These are phyloP conservation scores for Sphaerostilbella broomeana DNA, from an alignment of 2,329 filamentous ascomycete genomes.

Conservation along the genomic window DNA sequence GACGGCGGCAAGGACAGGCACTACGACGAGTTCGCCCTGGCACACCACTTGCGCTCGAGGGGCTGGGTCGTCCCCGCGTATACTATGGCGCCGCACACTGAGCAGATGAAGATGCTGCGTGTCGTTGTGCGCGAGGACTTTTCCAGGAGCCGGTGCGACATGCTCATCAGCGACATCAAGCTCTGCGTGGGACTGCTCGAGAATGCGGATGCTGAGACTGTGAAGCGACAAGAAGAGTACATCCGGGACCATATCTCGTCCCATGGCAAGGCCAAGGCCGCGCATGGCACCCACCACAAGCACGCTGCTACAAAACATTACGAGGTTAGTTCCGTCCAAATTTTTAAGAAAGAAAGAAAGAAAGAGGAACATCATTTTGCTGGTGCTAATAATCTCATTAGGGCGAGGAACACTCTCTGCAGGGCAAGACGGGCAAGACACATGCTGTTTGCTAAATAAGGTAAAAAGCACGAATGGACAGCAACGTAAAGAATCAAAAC, in stretches of 20 bases:
- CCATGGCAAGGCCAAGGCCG: slow-evolving; percentile 44
- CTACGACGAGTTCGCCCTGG: slow-evolving; percentile 71
- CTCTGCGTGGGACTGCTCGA: slow-evolving; percentile 65
- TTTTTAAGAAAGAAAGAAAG: no score
- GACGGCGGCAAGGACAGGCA: slow-evolving; percentile 42
- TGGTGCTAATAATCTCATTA: slow-evolving; percentile 23
- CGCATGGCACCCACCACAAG: slow-evolving; percentile 30
- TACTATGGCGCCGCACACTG: slow-evolving; percentile 88
- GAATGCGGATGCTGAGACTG: slow-evolving; percentile 63
- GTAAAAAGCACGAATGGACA: no score
- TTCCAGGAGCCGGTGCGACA: slow-evolving; percentile 71
- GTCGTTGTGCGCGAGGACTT: slow-evolving; percentile 94
- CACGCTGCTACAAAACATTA: slow-evolving; percentile 8
- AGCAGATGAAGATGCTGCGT: slow-evolving; percentile 81
- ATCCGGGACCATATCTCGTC: slow-evolving; percentile 50
- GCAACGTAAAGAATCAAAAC: not conserved
- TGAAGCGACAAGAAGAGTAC: slow-evolving; percentile 64
- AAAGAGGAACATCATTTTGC: not conserved
- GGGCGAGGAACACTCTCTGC: slow-evolving; percentile 77
- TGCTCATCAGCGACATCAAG: slow-evolving; percentile 71
- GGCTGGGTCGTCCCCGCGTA: slow-evolving; percentile 95
- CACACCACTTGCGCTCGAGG: slow-evolving; percentile 77
- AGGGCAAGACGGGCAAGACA: slow-evolving; percentile 86
- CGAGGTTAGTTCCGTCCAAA: slow-evolving; percentile 2
- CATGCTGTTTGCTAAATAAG: slow-evolving; percentile 77